These are phyloP conservation scores for Candida chauliodis DNA, from an alignment of 805 yeast species.

Conservation along the genomic window DNA sequence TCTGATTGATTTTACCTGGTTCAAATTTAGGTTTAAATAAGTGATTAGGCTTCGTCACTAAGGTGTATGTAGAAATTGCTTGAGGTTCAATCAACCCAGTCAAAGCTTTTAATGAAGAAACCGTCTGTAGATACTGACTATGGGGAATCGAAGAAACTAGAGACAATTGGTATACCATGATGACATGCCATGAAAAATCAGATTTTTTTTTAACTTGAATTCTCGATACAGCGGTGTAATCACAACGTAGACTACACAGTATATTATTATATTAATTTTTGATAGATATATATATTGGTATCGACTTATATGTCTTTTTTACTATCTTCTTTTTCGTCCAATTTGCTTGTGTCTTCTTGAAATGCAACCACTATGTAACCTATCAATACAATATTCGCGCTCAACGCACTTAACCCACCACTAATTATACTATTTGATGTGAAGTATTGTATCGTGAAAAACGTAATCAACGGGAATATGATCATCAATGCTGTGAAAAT, in stretches of 20 bases:
- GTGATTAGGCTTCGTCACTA: constrained; percentile 47
- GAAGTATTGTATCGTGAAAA: constrained; percentile 52
- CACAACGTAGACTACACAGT: too few relatives aligned
- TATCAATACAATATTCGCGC: constrained; percentile 70
- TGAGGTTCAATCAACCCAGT: constrained; percentile 48
- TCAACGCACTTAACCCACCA: constrained; percentile 77
- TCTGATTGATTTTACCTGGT: constrained; percentile 56
- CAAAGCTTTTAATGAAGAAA: constrained; percentile 47
- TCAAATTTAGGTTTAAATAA: constrained; percentile 51
- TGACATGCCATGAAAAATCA: neutral
- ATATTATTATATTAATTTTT: too few relatives aligned
- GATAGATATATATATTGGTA: too few relatives aligned
- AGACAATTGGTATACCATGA: constrained; percentile 55
- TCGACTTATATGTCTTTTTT: constrained; percentile 10
- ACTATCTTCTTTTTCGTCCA: constrained; percentile 17
- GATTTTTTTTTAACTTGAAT: neutral
- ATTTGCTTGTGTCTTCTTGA: constrained; percentile 51
- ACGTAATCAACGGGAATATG: constrained; percentile 58
- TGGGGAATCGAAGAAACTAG: constrained; percentile 45
- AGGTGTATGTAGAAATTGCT: constrained; percentile 44
- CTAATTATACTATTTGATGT: constrained; percentile 56
- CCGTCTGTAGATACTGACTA: constrained; percentile 38
- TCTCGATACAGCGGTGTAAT: too few relatives aligned
- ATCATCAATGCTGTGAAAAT: constrained; percentile 78
- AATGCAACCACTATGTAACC: constrained; percentile 75